These are phyloP conservation scores for Pichia sp. DNA, from an alignment of 1,139 yeast species.

Conservation along the genomic window DNA sequence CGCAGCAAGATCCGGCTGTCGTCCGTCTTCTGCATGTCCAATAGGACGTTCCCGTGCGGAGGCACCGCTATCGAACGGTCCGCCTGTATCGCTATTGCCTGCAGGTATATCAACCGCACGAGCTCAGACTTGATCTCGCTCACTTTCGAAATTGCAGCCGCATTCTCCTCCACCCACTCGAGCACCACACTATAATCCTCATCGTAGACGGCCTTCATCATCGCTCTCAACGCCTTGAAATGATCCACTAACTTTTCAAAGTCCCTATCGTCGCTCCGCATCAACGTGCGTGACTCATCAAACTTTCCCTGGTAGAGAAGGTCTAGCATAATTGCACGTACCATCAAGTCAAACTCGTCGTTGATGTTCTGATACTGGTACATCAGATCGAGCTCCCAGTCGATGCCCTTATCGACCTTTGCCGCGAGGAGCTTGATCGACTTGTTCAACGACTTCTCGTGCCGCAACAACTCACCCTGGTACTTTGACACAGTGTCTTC, in stretches of 20 bases:
- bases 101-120: constrained; percentile 7
- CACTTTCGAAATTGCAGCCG: background rate
- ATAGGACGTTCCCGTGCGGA: constrained; percentile 7
- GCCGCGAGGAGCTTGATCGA: constrained; percentile 35
- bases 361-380: constrained; percentile 36
- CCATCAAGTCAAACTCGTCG: constrained; percentile 23
- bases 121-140: constrained; percentile 5
- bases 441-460: constrained; percentile 29
- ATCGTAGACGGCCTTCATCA: constrained; percentile 5
- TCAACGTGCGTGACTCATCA: constrained; percentile 24
- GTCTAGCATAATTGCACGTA: constrained; percentile 43
- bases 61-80: background rate
- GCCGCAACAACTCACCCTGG: constrained; percentile 21
- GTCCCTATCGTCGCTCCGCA: constrained; percentile 30
- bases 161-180: constrained; percentile 8
- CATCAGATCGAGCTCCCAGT: constrained; percentile 32
- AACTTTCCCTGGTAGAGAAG: constrained; percentile 43
- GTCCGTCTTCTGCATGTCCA: background rate
- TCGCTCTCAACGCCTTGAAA: constrained; percentile 34
- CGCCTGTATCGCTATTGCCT: constrained; percentile 8
- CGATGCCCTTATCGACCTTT: constrained; percentile 34
- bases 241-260: constrained; percentile 32
- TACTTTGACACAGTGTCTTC: constrained; percentile 3
- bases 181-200: constrained; percentile 10
- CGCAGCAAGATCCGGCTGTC: constrained; percentile 8